These are phyloP conservation scores for Patellaria atrata DNA, from an alignment of 495 filamentous ascomycete species.

Conservation along the genomic window DNA sequence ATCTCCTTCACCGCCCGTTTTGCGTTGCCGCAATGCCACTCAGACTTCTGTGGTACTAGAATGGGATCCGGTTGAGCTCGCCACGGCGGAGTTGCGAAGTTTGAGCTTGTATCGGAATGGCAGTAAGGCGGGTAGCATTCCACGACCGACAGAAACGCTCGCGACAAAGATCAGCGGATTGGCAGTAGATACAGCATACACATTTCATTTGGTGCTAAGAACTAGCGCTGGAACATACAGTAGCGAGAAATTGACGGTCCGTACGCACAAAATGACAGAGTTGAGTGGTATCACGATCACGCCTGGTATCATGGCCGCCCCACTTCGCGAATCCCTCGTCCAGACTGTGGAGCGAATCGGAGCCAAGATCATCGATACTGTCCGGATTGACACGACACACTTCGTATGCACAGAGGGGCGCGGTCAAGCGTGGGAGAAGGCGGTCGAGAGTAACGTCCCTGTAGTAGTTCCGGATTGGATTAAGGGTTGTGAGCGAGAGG, in stretches of 20 bases:
- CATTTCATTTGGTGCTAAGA: constrained; percentile 80
- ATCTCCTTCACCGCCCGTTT: constrained; percentile 61
- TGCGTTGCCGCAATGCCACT: constrained; percentile 88
- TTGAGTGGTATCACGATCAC: constrained; percentile 92
- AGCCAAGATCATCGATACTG: constrained; percentile 76
- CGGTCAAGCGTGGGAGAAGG: constrained; percentile 84
- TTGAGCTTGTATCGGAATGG: constrained; percentile 89
- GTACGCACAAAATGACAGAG: constrained; percentile 98
- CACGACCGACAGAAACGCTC: constrained; percentile 66
- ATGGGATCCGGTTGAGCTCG: constrained; percentile 91
- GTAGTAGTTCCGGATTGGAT: constrained; percentile 98
- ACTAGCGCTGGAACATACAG: constrained; percentile 79
- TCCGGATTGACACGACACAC: constrained; percentile 95
- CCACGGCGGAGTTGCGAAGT: constrained; percentile 76
- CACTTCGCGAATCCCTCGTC: constrained; percentile 56
- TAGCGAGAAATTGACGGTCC: constrained; percentile 70
- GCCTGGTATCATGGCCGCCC: constrained; percentile 66
- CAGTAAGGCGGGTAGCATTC: constrained; percentile 88
- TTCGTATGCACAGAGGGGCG: constrained; percentile 96
- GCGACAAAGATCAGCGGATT: constrained; percentile 96
- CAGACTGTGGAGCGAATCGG: constrained; percentile 76
- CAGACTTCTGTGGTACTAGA: constrained; percentile 95
- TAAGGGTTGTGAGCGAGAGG: constrained; percentile 82
- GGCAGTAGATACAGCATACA: constrained; percentile 88
- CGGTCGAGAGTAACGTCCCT: constrained; percentile 94